Base-by-base conservation (phyloP, 148 eudicot species). In the Chenopodium suecicum region DNA sequence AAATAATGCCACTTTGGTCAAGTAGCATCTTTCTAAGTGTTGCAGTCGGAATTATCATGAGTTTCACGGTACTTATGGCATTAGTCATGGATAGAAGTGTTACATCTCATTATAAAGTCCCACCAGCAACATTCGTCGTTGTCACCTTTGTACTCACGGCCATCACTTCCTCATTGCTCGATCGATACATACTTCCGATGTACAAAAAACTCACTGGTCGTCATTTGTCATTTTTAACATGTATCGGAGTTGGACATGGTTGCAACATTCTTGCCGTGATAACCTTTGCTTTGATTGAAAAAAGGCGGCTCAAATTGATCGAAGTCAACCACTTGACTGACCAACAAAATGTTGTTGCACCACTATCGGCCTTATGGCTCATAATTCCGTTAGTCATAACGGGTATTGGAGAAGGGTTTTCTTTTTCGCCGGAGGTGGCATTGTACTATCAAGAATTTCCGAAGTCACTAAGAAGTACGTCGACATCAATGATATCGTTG, bases 51-150 rank as follows among this genome's bases (percentile, higher is more conserved):
- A 87, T 90, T 58, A 91, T 86, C 48, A n/a, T 64, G 3, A 89
- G 97, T 82, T 56, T 93, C 56, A 50, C 83, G 0, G 82, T 87
- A 13, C 89, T 94, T 17, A 93, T 91, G 87, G 94, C 97, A 52
- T 77, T 90, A 78, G 85, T 87, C 73, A 88, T 88, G 90, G 89
- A 90, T 23, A 50, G 89, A 70, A 73, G 69, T 34, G 76, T 90
- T 2, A 88, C 87, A 4, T 56, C 83, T 4, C 46, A 80, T 56
- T 85, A 86, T 73, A 76, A 83, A 76, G 76, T 86, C 8, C 89
- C 90, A 1, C 86, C 89, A 1, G 86, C 84, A 0, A 82, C 92
- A 1, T 83, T 85, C 56, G 63, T 84, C 0, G 86, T 83, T 20
- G 68, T 90, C n/a, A 71, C 80, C 19, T 83, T 88, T 10, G 22